phyloP scores from a whole-genome alignment of 2,329 filamentous ascomycete genomes.

The Chrysoporthe cubensis region DNA sequence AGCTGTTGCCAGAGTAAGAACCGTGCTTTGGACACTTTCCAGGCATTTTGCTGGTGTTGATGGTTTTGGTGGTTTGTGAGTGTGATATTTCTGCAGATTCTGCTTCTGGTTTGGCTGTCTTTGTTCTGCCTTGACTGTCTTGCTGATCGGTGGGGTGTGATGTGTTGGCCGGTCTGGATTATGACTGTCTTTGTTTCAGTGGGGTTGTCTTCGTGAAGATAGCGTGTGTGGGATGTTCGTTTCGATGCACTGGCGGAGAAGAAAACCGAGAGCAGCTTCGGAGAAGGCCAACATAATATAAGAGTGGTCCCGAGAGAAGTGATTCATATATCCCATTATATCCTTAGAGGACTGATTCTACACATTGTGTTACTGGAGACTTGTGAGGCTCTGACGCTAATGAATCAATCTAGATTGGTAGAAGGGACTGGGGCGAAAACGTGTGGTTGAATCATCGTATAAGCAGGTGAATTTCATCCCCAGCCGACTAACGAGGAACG shows the following conservation, averaged over 20 bases:
- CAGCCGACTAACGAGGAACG: background rate
- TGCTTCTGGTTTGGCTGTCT: background rate
- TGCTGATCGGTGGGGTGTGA: background rate
- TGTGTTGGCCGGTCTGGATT: background rate
- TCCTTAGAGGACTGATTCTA: background rate
- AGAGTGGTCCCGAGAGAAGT: background rate
- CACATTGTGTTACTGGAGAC: background rate
- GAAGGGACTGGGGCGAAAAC: background rate
- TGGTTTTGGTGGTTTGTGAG: background rate
- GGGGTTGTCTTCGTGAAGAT: too few relatives aligned
- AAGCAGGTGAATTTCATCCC: background rate
- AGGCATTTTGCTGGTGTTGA: conserved; percentile 1
- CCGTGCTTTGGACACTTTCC: conserved; percentile 8
- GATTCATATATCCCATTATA: background rate
- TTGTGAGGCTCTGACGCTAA: background rate
- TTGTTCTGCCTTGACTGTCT: background rate
- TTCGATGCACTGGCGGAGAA: background rate
- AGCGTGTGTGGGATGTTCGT: too few relatives aligned
- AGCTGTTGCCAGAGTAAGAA: conserved; percentile 4
- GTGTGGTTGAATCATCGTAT: background rate
- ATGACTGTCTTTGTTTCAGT: too few relatives aligned
- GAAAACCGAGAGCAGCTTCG: background rate
- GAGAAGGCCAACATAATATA: background rate
- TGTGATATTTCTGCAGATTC: background rate
- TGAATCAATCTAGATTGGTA: too few relatives aligned